phyloP scores from a whole-genome alignment of 306 rosid genomes.

The Luffa acutangula region DNA sequence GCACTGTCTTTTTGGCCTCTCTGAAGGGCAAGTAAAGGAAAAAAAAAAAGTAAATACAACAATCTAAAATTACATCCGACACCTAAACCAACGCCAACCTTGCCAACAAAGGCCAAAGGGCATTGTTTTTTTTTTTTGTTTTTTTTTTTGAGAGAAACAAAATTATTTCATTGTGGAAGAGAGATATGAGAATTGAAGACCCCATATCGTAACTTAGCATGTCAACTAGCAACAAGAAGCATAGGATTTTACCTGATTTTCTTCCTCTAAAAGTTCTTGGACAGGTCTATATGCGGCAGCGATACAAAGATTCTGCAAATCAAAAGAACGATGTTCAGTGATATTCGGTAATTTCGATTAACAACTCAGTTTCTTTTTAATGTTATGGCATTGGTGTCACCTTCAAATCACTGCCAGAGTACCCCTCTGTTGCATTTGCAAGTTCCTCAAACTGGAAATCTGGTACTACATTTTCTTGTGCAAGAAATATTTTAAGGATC shows the following conservation, averaged over 20 bases:
- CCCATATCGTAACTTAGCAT: neutral
- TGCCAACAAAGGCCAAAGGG: neutral
- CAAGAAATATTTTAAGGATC: slow-evolving; percentile 82
- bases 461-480: slow-evolving; percentile 56
- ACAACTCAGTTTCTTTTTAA: neutral
- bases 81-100: neutral
- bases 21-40: slow-evolving; percentile 19
- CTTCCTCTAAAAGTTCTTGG: slow-evolving; percentile 78
- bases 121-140: too few relatives aligned
- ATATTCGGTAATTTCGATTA: neutral
- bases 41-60: neutral
- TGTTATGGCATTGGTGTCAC: slow-evolving; percentile 14
- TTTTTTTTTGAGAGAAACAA: too few relatives aligned
- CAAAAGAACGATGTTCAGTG: neutral
- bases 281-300: slow-evolving; percentile 97
- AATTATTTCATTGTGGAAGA: too few relatives aligned
- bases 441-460: slow-evolving; percentile 66
- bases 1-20: slow-evolving; percentile 18
- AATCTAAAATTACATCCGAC: neutral
- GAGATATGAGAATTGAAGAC: neutral
- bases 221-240: neutral
- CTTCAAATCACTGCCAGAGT: slow-evolving; percentile 98
- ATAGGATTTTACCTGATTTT: slow-evolving; percentile 38
- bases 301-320: slow-evolving; percentile 79
- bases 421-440: slow-evolving; percentile 79